phyloP scores from a whole-genome alignment of 2,329 filamentous ascomycete species.

The Cordyceps pruinosa region DNA sequence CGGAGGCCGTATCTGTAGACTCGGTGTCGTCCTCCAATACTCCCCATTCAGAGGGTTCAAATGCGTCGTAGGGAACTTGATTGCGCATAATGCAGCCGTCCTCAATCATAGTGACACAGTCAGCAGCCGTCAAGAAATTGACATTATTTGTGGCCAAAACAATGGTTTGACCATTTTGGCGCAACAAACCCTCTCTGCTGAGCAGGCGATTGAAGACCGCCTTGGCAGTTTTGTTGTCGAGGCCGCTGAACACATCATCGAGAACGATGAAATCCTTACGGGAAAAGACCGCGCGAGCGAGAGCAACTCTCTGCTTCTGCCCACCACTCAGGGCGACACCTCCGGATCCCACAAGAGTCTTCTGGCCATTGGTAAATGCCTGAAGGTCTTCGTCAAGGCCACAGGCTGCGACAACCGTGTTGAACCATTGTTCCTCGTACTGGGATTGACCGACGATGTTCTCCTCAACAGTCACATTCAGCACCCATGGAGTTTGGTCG shows the following conservation, averaged over 20 bases:
- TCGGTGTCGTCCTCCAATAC: constrained; percentile 10
- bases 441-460: constrained; percentile 21
- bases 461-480: constrained; percentile 20
- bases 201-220: constrained; percentile 37
- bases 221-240: constrained; percentile 38
- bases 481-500: constrained; percentile 23
- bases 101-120: constrained; percentile 22
- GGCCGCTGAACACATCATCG: constrained; percentile 40
- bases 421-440: constrained; percentile 24
- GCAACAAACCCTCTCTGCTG: constrained; percentile 33
- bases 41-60: constrained; percentile 17
- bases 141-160: constrained; percentile 36
- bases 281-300: constrained; percentile 42
- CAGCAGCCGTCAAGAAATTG: constrained; percentile 20
- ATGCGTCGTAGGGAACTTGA: constrained; percentile 18
- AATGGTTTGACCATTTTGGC: constrained; percentile 30
- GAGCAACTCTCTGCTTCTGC: constrained; percentile 34
- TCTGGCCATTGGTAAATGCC: constrained; percentile 25
- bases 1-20: not conserved
- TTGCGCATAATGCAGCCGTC: constrained; percentile 18
- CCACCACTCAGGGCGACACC: constrained; percentile 38
- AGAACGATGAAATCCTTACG: constrained; percentile 32
- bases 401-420: constrained; percentile 26
- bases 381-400: constrained; percentile 29
- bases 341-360: constrained; percentile 33